Conservation (phyloP, 2,329 filamentous ascomycete genomes). For the Cladophialophora exuberans region DNA sequence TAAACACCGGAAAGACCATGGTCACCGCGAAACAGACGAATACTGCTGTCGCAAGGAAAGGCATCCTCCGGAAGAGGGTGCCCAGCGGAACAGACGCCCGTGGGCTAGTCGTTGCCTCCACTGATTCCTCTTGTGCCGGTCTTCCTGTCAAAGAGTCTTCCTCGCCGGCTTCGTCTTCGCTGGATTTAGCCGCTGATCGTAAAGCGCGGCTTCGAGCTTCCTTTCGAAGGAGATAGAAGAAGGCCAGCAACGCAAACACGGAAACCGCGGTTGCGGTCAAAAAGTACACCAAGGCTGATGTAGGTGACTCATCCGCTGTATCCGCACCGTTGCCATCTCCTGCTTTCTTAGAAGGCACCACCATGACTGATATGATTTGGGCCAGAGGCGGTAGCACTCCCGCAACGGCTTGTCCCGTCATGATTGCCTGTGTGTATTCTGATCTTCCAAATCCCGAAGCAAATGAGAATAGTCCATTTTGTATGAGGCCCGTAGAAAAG, state of each 20-base stretch:
- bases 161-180: slow-evolving; percentile 26
- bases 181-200: slow-evolving; percentile 22
- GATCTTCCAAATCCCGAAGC: slow-evolving; percentile 80
- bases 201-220: slow-evolving; percentile 36
- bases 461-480: slow-evolving; percentile 94
- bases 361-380: slow-evolving; percentile 81
- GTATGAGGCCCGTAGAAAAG: slow-evolving; percentile 79
- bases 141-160: slow-evolving; percentile 29
- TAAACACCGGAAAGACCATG: slow-evolving; percentile 97
- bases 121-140: slow-evolving; percentile 45
- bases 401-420: slow-evolving; percentile 90
- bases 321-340: slow-evolving; percentile 33
- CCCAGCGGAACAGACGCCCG: slow-evolving; percentile 62
- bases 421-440: slow-evolving; percentile 94
- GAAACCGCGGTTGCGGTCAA: slow-evolving; percentile 82
- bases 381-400: slow-evolving; percentile 87
- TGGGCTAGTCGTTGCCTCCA: slow-evolving; percentile 12
- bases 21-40: slow-evolving; percentile 80
- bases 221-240: slow-evolving; percentile 71
- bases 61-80: slow-evolving; percentile 74
- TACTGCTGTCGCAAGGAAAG: slow-evolving; percentile 75
- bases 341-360: slow-evolving; percentile 55
- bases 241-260: slow-evolving; percentile 68
- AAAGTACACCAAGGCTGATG: slow-evolving; percentile 88
- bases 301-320: slow-evolving; percentile 55